Evolutionary conservation across 176 grass and related monocot species (phyloP).

Genomic region (Phyllostachys edulis): DNA sequence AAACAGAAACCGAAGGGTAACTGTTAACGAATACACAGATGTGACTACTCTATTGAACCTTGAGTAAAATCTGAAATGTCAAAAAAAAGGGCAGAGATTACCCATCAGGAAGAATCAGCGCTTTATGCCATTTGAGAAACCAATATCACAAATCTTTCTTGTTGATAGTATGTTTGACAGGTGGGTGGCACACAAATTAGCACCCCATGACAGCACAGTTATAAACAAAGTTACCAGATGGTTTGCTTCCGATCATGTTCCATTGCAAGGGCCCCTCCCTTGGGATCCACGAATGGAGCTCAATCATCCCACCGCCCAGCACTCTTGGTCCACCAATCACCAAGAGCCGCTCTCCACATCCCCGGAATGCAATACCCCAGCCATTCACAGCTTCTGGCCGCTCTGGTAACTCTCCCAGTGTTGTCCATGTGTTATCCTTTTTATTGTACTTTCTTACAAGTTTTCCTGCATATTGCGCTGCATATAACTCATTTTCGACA

Average conservation of each 20-base stretch:
- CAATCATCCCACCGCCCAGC: slow-evolving; percentile 87
- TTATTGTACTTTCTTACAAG: slow-evolving; percentile 85
- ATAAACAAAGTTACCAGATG: slow-evolving; percentile 86
- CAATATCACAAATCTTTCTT: slow-evolving; percentile 61
- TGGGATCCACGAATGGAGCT: slow-evolving; percentile 91
- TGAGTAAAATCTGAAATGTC: slow-evolving; percentile 62
- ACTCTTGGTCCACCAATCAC: slow-evolving; percentile 88
- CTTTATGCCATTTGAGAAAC: slow-evolving; percentile 56
- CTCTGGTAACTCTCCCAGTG: slow-evolving; percentile 81
- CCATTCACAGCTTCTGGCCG: slow-evolving; percentile 93
- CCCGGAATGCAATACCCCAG: slow-evolving; percentile 95
- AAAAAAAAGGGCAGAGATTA: slow-evolving; percentile 55
- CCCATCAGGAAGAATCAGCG: slow-evolving; percentile 66
- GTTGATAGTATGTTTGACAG: slow-evolving; percentile 39
- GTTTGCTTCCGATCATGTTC: slow-evolving; percentile 93
- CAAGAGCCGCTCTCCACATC: slow-evolving; percentile 83
- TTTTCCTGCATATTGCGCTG: slow-evolving; percentile 79
- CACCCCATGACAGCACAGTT: slow-evolving; percentile 99
- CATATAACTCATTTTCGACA: slow-evolving; percentile 87
- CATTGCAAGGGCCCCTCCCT: slow-evolving; percentile 62
- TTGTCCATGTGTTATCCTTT: slow-evolving; percentile 73
- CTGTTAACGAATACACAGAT: slow-evolving; percentile 44
- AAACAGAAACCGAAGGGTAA: slow-evolving; percentile 43
- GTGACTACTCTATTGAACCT: slow-evolving; percentile 51
- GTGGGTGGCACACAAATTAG: slow-evolving; percentile 49